phyloP scores from a whole-genome alignment of 2,329 filamentous ascomycete species.

The Aureobasidium subglaciale region DNA sequence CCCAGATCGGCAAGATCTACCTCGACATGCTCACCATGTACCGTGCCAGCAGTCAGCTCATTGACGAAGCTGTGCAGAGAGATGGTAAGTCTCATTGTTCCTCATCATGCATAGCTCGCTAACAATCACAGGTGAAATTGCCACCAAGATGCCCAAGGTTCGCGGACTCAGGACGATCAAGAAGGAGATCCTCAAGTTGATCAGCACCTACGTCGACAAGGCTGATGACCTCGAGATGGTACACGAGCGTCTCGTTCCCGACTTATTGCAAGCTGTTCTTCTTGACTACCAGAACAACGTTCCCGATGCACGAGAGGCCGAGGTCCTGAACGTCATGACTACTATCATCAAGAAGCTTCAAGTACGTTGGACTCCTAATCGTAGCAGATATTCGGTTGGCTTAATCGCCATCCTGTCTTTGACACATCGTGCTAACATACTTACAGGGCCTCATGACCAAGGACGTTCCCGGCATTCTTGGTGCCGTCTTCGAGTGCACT shows the following conservation, averaged over 20 bases:
- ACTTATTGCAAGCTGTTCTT: constrained; percentile 85
- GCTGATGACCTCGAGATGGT: constrained; percentile 93
- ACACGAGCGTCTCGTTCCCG: constrained; percentile 89
- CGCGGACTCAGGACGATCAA: constrained; percentile 95
- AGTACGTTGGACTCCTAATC: constrained; percentile 60
- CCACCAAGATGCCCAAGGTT: constrained; percentile 95
- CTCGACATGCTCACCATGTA: constrained; percentile 99
- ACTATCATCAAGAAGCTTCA: constrained; percentile 94
- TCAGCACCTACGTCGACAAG: constrained; percentile 97
- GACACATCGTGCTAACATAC: constrained; percentile 25
- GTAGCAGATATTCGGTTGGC: constrained; percentile 42
- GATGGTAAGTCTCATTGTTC: constrained; percentile 55
- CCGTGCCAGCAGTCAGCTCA: constrained; percentile 89
- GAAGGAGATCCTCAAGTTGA: constrained; percentile 97
- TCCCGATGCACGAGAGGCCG: constrained; percentile 86
- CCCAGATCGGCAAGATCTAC: constrained; percentile 95
- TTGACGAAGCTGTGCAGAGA: constrained; percentile 81
- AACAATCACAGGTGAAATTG: constrained; percentile 63
- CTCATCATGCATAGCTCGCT: constrained; percentile 20
- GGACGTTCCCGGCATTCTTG: constrained; percentile 94
- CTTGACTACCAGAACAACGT: constrained; percentile 98
- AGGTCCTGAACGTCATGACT: constrained; percentile 95
- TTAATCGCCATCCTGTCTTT: not conserved
- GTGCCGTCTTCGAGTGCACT: constrained; percentile 97
- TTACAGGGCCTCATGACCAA: constrained; percentile 87